Base-by-base conservation (phyloP, 176 grass and related monocot species). In the Musa itinerans region DNA sequence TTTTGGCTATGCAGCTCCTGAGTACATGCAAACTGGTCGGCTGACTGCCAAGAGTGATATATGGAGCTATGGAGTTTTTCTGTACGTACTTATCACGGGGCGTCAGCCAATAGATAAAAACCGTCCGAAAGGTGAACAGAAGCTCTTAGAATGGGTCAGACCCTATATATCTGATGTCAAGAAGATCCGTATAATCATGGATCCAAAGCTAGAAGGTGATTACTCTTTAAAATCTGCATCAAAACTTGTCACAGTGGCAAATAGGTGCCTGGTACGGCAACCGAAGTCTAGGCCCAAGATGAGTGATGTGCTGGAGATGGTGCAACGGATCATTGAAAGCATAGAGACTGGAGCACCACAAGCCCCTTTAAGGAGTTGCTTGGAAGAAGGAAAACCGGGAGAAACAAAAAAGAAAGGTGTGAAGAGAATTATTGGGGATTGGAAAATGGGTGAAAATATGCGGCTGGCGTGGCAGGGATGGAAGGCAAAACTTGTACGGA, bases 71-170 rank as follows among this genome's bases (percentile, higher is more conserved):
- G 95, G 95, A 0, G 95, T 99, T 27, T 88, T 99, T 12, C 90
- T 99, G 16, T 99, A 99, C 15, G 95, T 92, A 76, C 95, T 99
- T 27, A 94, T 99, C 68, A 99, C 95, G 0, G 95, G 95, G 0
- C 85, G 88, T 0, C 86, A 85, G 20, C 95, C 95, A 71, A 92
- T 99, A 1, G 91, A 99, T 34, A 68, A 80, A 77, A 99, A 99
- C 78, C 86, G 95, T 7, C 95, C 95, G 13, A 99, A 85, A 78
- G 82, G 86, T 11, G 86, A 99, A 85, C 95, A 94, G 52, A 99
- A 92, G 74, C 95, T 99, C 62, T 79, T 99, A 43, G 95, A 99
- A 5, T 99, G 95, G 95, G 95, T 99, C 34, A 99, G 94, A 51
- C 95, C 91, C 8, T 99, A 99, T 72, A 89, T 99, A n/a, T 78